phyloP scores from a whole-genome alignment of 768 basidiomycete genomes.

The Galerina sulciceps region DNA sequence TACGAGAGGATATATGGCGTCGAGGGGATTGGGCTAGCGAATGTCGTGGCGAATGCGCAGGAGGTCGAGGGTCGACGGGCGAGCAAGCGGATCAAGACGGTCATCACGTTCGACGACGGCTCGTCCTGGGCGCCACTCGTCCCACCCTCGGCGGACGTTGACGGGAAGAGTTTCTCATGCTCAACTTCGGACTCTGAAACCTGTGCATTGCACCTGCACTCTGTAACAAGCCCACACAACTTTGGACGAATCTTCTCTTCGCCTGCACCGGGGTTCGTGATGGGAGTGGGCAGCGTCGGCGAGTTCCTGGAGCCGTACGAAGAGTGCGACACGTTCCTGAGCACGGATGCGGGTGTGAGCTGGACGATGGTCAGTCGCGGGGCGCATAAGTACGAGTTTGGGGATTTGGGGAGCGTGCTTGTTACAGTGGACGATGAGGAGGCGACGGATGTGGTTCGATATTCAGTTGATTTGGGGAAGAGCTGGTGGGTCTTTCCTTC shows the following conservation, averaged over 20 bases:
- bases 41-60: conserved; percentile 81
- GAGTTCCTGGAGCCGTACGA: conserved; percentile 69
- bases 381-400: conserved; percentile 96
- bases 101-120: conserved; percentile 91
- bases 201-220: conserved; percentile 91
- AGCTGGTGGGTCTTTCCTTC: conserved; percentile 68
- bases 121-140: conserved; percentile 77
- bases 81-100: conserved; percentile 75
- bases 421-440: conserved; percentile 89
- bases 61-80: conserved; percentile 76
- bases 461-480: conserved; percentile 82
- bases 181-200: conserved; percentile 53
- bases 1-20: conserved; percentile 88
- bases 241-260: conserved; percentile 94
- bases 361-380: conserved; percentile 80
- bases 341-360: conserved; percentile 83
- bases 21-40: conserved; percentile 91
- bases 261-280: conserved; percentile 90
- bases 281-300: conserved; percentile 96
- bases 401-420: conserved; percentile 82
- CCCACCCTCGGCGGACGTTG: conserved; percentile 57
- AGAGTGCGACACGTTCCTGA: conserved; percentile 92
- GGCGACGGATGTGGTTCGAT: conserved; percentile 64
- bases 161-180: conserved; percentile 69
- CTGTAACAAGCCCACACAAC: conserved; percentile 92